These are phyloP conservation scores for Aspergillus homomorphus DNA, from an alignment of 495 filamentous ascomycete species.

Conservation along the genomic window DNA sequence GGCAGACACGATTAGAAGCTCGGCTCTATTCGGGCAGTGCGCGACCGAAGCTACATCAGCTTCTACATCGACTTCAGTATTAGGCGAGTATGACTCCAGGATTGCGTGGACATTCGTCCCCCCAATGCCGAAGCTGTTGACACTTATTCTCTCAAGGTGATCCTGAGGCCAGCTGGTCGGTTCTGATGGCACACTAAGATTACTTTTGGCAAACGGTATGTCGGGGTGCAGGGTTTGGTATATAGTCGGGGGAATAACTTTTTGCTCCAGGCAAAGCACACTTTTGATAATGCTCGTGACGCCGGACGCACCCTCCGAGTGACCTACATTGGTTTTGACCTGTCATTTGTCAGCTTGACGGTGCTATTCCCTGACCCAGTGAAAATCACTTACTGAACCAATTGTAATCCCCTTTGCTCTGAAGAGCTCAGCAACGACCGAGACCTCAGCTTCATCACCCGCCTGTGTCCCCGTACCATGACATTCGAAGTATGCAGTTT, in stretches of 20 bases:
- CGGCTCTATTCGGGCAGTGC: no score
- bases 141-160: slow-evolving; percentile 25
- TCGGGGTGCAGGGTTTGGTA: background rate
- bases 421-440: slow-evolving; percentile 45
- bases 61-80: no score
- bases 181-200: slow-evolving; percentile 20
- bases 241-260: slow-evolving; percentile 48
- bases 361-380: background rate
- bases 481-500: slow-evolving; percentile 29
- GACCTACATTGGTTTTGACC: slow-evolving; percentile 52
- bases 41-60: no score
- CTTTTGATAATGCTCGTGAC: slow-evolving; percentile 57
- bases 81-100: slow-evolving; percentile 3
- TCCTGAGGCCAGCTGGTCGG: slow-evolving; percentile 22
- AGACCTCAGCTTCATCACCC: slow-evolving; percentile 41
- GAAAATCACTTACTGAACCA: slow-evolving; percentile 7
- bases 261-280: slow-evolving; percentile 48
- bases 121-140: slow-evolving; percentile 32
- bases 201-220: slow-evolving; percentile 13
- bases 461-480: slow-evolving; percentile 41
- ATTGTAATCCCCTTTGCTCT: slow-evolving; percentile 16
- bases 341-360: background rate
- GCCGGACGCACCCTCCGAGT: slow-evolving; percentile 52
- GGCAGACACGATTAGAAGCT: no score
- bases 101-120: slow-evolving; percentile 32